Conservation (phyloP, 768 basidiomycete genomes). For the Lenzites betulinus region DNA sequence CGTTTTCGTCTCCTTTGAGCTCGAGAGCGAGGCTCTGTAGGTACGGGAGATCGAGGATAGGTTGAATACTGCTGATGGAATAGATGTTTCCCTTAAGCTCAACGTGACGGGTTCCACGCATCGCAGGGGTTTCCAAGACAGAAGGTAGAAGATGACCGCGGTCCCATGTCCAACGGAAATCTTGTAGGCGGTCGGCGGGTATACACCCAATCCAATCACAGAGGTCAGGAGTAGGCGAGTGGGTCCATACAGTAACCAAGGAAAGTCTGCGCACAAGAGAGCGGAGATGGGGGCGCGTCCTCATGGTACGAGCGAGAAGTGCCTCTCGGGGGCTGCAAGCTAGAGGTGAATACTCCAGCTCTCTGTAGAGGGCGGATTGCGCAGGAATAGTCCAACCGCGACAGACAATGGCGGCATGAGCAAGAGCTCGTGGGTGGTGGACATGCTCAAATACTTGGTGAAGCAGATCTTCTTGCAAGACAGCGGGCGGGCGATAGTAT, state of each 20-base stretch:
- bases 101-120: neutral
- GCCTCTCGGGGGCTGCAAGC: neutral
- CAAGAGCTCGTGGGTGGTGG: neutral
- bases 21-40: slow-evolving; percentile 5
- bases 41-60: slow-evolving; percentile 8
- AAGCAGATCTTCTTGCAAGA: slow-evolving; percentile 11
- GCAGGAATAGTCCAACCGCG: slow-evolving; percentile 2
- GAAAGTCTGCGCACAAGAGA: slow-evolving; percentile 6
- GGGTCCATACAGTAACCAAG: slow-evolving; percentile 11
- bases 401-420: slow-evolving; percentile 3
- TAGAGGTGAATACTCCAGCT: slow-evolving; percentile 8
- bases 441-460: slow-evolving; percentile 7
- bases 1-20: slow-evolving; percentile 8
- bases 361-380: slow-evolving; percentile 11
- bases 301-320: slow-evolving; percentile 11
- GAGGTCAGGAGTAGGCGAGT: slow-evolving; percentile 8
- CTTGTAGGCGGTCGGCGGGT: slow-evolving; percentile 3
- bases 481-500: neutral
- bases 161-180: slow-evolving; percentile 12
- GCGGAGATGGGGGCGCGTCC: slow-evolving; percentile 12
- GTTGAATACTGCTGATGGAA: neutral
- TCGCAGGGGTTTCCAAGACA: neutral
- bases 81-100: slow-evolving; percentile 9
- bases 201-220: slow-evolving; percentile 11
- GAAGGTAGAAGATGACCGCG: slow-evolving; percentile 6